Conservation (phyloP, 2,329 filamentous ascomycete genomes). For the Ceratocystis cubensis region DNA sequence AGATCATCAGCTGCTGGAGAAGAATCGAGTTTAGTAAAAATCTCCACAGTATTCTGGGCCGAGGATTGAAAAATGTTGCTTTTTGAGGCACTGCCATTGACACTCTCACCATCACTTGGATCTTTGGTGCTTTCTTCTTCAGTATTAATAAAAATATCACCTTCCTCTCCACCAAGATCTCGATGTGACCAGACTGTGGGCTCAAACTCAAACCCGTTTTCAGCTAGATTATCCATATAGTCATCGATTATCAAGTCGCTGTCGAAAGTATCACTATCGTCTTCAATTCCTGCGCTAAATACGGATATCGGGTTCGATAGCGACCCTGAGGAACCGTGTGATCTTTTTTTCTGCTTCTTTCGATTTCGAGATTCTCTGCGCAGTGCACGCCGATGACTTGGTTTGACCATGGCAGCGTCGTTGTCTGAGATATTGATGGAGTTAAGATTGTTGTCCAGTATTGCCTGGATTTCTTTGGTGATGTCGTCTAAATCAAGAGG, state of each 20-base stretch:
- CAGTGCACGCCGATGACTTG: conserved; percentile 13
- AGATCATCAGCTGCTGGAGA: conserved; percentile 45
- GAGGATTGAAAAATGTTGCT: background rate
- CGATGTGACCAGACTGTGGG: conserved; percentile 44
- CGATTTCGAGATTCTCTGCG: conserved; percentile 22
- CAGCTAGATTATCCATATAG: conserved; percentile 55
- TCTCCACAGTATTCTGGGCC: too few species aligned
- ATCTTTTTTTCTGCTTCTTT: conserved; percentile 21
- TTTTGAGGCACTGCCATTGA: background rate
- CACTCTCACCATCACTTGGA: background rate
- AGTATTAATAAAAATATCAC: conserved; percentile 21
- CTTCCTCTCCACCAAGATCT: conserved; percentile 25
- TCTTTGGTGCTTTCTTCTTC: background rate
- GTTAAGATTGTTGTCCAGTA: background rate
- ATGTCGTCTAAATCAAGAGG: background rate
- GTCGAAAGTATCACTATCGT: conserved; percentile 8
- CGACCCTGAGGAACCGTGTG: background rate
- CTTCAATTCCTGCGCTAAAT: background rate
- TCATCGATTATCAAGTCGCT: conserved; percentile 31
- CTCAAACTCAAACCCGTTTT: conserved; percentile 41
- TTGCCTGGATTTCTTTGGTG: conserved; percentile 4
- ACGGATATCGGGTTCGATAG: background rate
- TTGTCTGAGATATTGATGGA: background rate
- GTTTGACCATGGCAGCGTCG: conserved; percentile 15
- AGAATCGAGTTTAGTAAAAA: background rate